Conservation (phyloP, 2,329 filamentous ascomycete genomes). For the Coniochaeta hoffmannii region DNA sequence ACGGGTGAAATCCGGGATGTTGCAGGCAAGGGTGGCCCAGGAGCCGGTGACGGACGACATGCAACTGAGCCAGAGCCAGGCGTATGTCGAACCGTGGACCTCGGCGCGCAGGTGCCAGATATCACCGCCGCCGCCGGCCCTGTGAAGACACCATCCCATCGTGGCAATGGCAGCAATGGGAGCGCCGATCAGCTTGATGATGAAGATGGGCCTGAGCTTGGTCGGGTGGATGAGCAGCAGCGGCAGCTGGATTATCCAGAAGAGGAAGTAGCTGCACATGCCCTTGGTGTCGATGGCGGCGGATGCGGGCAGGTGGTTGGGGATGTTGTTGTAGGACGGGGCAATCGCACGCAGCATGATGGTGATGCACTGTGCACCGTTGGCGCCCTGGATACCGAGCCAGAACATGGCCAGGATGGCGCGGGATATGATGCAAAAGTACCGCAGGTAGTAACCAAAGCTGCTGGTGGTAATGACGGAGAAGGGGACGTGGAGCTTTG, state of each 20-base stretch:
- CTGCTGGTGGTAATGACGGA: slow-evolving; percentile 34
- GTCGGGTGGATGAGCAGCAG: slow-evolving; percentile 88
- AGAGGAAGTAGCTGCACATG: slow-evolving; percentile 79
- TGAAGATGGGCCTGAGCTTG: slow-evolving; percentile 83
- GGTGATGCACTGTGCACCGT: slow-evolving; percentile 23
- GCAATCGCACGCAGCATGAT: slow-evolving; percentile 8
- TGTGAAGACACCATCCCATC: slow-evolving; percentile 78
- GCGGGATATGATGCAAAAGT: slow-evolving; percentile 32
- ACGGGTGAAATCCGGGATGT: slow-evolving; percentile 78
- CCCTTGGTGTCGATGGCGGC: slow-evolving; percentile 68
- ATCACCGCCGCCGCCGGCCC: slow-evolving; percentile 75
- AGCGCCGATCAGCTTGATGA: slow-evolving; percentile 79
- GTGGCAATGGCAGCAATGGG: slow-evolving; percentile 75
- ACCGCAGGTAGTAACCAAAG: slow-evolving; percentile 42
- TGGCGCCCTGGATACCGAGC: slow-evolving; percentile 37
- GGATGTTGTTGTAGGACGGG: slow-evolving; percentile 39
- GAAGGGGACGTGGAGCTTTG: slow-evolving; percentile 39
- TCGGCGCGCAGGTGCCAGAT: slow-evolving; percentile 64
- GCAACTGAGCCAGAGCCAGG: slow-evolving; percentile 76
- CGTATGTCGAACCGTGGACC: slow-evolving; percentile 59
- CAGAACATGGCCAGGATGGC: slow-evolving; percentile 31
- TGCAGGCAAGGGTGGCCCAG: slow-evolving; percentile 78
- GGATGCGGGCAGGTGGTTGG: slow-evolving; percentile 55
- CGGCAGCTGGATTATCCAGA: slow-evolving; percentile 74
- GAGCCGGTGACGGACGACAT: slow-evolving; percentile 81